These are phyloP conservation scores for Xylaria castorea DNA, from an alignment of 495 filamentous ascomycete species.

Conservation along the genomic window DNA sequence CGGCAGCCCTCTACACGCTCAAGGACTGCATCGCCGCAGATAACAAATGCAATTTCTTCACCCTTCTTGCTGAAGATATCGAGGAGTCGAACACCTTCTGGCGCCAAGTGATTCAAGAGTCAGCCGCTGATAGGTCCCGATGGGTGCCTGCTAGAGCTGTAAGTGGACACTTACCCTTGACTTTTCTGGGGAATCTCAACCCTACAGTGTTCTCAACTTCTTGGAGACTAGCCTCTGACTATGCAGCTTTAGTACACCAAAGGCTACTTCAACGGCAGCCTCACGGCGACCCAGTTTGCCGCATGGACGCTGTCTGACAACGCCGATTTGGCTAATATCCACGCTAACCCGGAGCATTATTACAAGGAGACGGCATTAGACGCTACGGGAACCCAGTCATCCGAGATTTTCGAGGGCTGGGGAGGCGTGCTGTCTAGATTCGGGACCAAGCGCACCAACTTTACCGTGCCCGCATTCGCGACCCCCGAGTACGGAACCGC, in stretches of 20 bases:
- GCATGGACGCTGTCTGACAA: slow-evolving; percentile 34
- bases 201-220: slow-evolving; percentile 14
- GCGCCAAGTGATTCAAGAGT: slow-evolving; percentile 30
- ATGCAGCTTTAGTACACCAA: slow-evolving; percentile 16
- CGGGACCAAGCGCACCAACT: slow-evolving; percentile 35
- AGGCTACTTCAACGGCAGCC: slow-evolving; percentile 29
- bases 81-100: slow-evolving; percentile 36
- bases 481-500: slow-evolving; percentile 29
- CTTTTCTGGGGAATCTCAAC: not conserved
- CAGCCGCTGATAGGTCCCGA: slow-evolving; percentile 23
- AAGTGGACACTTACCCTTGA: not conserved
- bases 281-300: slow-evolving; percentile 29
- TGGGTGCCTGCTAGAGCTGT: slow-evolving; percentile 36
- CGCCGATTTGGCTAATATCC: slow-evolving; percentile 37
- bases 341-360: slow-evolving; percentile 43
- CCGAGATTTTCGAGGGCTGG: slow-evolving; percentile 42
- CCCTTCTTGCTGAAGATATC: slow-evolving; percentile 34
- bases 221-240: not conserved
- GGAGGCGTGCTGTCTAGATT: slow-evolving; percentile 34
- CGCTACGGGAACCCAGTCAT: slow-evolving; percentile 22
- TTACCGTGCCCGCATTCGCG: slow-evolving; percentile 39
- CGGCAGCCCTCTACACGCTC: slow-evolving; percentile 22
- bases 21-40: slow-evolving; percentile 28
- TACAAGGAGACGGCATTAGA: slow-evolving; percentile 32
- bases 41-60: slow-evolving; percentile 24